Conservation (phyloP, 2,329 filamentous ascomycete species). For the Exserohilum rostratum region DNA sequence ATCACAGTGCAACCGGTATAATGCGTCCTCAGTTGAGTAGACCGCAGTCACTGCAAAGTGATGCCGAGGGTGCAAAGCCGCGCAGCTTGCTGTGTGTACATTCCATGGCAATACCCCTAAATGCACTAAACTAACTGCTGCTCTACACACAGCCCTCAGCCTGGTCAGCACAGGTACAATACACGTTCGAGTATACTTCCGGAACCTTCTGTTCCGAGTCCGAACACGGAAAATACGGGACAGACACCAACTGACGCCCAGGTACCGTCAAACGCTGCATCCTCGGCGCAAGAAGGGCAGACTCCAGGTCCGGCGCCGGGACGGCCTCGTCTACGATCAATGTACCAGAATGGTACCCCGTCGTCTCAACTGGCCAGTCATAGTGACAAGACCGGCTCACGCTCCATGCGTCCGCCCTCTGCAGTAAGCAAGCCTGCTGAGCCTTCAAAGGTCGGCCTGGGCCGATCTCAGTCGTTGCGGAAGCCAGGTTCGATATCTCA, state of each 20-base stretch:
- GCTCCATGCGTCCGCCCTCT: constrained; percentile 26
- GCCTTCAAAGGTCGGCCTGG: constrained; percentile 23
- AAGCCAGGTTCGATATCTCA: constrained; percentile 30
- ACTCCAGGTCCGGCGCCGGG: constrained; percentile 6
- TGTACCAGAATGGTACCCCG: constrained; percentile 34
- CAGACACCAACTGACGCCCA: not conserved
- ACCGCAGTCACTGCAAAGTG: constrained; percentile 11
- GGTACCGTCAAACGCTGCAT: not conserved
- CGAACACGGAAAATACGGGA: not conserved
- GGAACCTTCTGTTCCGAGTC: constrained; percentile 5
- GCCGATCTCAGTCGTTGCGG: constrained; percentile 40
- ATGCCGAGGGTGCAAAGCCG: constrained; percentile 19
- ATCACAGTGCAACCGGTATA: not conserved
- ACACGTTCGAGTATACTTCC: constrained; percentile 16
- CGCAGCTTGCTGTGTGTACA: constrained; percentile 35
- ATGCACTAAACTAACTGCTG: not conserved
- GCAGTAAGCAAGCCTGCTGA: constrained; percentile 27
- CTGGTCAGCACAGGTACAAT: constrained; percentile 32
- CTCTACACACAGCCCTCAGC: constrained; percentile 28
- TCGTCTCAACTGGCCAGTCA: constrained; percentile 11
- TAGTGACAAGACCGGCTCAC: constrained; percentile 12
- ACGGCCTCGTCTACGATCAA: constrained; percentile 38
- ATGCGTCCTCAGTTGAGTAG: constrained; percentile 6
- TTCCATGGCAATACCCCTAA: not conserved
- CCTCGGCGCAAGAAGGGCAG: constrained; percentile 1